phyloP scores from a whole-genome alignment of 805 yeast genomes.

The Saccharomyces jurei region DNA sequence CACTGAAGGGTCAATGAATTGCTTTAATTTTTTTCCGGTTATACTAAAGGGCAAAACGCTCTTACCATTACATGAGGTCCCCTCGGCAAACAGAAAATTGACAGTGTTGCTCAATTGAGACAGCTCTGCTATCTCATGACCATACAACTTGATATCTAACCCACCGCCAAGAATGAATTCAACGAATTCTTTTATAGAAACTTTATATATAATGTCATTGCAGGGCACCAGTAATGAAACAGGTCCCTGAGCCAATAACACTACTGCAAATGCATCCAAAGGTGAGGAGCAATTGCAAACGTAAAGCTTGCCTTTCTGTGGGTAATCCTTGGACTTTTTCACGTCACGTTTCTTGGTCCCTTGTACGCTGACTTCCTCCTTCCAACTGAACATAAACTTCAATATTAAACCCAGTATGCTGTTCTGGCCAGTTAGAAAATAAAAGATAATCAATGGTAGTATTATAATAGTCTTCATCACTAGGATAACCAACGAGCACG shows the following conservation, averaged over 20 bases:
- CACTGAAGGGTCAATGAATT: conserved; percentile 10
- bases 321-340: conserved; percentile 23
- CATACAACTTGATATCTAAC: conserved; percentile 9
- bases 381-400: conserved; percentile 31
- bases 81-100: conserved; percentile 62
- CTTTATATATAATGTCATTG: conserved; percentile 9
- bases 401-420: conserved; percentile 16
- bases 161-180: conserved; percentile 21
- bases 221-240: conserved; percentile 16
- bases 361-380: conserved; percentile 33
- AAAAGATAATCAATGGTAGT: conserved; percentile 13
- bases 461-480: conserved; percentile 12
- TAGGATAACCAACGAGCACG: conserved; percentile 1
- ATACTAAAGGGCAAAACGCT: conserved; percentile 54
- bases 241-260: conserved; percentile 21
- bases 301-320: conserved; percentile 34
- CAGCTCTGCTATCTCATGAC: conserved; percentile 8
- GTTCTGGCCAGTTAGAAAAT: conserved; percentile 6
- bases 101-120: conserved; percentile 32
- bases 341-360: conserved; percentile 36
- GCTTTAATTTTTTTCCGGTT: conserved; percentile 14
- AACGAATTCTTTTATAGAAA: conserved; percentile 13
- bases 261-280: conserved; percentile 37
- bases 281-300: conserved; percentile 44
- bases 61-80: conserved; percentile 79